Evolutionary conservation across 2,329 filamentous ascomycete genomes (phyloP).

Genomic region (Proliferodiscus dingleyae): DNA sequence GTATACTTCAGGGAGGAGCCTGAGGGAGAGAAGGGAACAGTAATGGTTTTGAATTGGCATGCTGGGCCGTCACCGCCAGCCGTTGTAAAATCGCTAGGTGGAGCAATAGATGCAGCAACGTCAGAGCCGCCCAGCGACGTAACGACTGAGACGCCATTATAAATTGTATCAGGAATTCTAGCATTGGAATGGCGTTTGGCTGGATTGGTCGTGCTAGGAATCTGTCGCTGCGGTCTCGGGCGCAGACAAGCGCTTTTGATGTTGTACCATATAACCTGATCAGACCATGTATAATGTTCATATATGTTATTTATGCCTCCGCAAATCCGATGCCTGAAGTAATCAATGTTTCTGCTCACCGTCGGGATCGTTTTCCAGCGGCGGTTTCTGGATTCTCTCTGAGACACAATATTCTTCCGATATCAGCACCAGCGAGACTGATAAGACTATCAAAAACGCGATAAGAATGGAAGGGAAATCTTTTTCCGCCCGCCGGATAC

Average conservation of each 20-base stretch:
- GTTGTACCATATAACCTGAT: too few species aligned
- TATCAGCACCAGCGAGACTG: neutral
- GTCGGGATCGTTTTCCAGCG: neutral
- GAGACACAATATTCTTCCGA: neutral
- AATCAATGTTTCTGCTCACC: neutral
- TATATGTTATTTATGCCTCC: too few species aligned
- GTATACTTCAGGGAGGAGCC: slow-evolving; percentile 21
- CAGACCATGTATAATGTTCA: too few species aligned
- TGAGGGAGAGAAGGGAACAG: slow-evolving; percentile 21
- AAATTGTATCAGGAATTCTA: too few species aligned
- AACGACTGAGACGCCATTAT: too few species aligned
- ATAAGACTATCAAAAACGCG: neutral
- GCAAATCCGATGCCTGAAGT: too few species aligned
- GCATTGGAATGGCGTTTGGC: too few species aligned
- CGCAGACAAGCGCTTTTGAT: too few species aligned
- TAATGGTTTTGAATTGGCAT: slow-evolving; percentile 27
- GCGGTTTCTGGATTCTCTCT: neutral
- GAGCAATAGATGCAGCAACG: too few species aligned
- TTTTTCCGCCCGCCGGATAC: slow-evolving; percentile 7
- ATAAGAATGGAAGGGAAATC: neutral
- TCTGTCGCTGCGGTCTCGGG: too few species aligned
- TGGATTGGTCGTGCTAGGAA: too few species aligned
- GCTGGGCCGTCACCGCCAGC: neutral
- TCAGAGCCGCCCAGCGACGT: slow-evolving; percentile 11
- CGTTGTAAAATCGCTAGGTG: neutral